Evolutionary conservation across 2,329 filamentous ascomycete genomes (phyloP).

Genomic region (Macrophomina pseudophaseolina): DNA sequence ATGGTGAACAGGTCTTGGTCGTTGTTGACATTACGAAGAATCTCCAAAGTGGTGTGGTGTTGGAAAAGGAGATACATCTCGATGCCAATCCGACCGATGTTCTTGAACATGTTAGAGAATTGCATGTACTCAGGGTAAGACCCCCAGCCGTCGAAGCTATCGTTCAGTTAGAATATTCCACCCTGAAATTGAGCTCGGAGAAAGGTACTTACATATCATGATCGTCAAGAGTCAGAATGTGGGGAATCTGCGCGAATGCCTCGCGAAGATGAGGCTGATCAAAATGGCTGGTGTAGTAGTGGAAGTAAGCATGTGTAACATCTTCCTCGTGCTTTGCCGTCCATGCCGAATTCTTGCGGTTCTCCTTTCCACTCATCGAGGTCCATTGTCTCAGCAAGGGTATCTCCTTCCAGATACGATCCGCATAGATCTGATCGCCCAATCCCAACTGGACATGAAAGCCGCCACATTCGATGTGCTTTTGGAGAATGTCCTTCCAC

Average conservation of each 20-base stretch:
- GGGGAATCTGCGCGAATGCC: conserved; percentile 96
- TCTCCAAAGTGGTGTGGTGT: conserved; percentile 93
- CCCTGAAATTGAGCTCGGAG: no score
- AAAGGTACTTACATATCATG: conserved; percentile 72
- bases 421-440: conserved; percentile 94
- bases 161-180: conserved; percentile 54
- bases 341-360: conserved; percentile 87
- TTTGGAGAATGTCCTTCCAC: conserved; percentile 99
- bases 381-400: conserved; percentile 95
- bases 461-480: conserved; percentile 93
- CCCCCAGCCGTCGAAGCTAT: conserved; percentile 87
- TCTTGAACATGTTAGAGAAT: conserved; percentile 95
- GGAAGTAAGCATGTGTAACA: conserved; percentile 94
- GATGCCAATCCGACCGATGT: conserved; percentile 91
- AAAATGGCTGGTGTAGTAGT: conserved; percentile 98
- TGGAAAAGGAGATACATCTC: conserved; percentile 99
- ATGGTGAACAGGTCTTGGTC: conserved; percentile 95
- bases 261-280: conserved; percentile 94
- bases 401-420: conserved; percentile 95
- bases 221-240: conserved; percentile 90
- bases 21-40: conserved; percentile 84
- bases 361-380: conserved; percentile 88
- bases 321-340: conserved; percentile 95
- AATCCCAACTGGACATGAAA: conserved; percentile 94
- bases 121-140: conserved; percentile 99